Percentiles rank a stretch among this genome's conserved stretches.
These are phyloP conservation scores for Boletus fagicola DNA, from an alignment of 768 basidiomycete genomes.

Conservation along the genomic window DNA sequence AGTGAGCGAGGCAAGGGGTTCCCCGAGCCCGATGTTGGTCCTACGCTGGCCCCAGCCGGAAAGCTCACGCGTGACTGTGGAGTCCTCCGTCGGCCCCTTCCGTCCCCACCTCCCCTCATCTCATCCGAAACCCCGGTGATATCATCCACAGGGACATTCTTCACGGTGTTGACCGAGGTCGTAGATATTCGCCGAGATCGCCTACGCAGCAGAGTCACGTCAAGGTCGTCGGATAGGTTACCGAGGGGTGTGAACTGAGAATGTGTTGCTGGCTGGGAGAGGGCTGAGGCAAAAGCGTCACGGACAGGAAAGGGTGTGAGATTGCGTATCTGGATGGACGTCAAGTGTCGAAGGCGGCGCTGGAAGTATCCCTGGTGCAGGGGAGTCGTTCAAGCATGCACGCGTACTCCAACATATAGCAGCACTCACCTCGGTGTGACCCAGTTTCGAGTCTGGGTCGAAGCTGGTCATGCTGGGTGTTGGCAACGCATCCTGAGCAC, in stretches of 20 bases:
- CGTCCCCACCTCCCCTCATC: constrained; percentile 28
- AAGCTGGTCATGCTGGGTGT: constrained; percentile 17
- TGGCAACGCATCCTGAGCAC: constrained; percentile 16
- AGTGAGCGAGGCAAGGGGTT: constrained; percentile 18
- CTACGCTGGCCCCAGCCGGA: constrained; percentile 24
- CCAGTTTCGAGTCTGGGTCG: constrained; percentile 11
- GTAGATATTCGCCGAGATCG: constrained; percentile 61
- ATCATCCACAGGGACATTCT: constrained; percentile 47
- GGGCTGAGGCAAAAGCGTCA: constrained; percentile 69
- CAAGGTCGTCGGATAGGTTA: constrained; percentile 68
- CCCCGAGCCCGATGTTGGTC: constrained; percentile 7
- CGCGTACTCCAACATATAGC: neutral
- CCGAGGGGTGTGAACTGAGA: constrained; percentile 58
- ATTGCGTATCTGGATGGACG: constrained; percentile 72
- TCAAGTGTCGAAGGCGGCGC: constrained; percentile 73
- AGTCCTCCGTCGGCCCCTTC: constrained; percentile 40
- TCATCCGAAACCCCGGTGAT: constrained; percentile 29
- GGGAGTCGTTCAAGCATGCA: neutral
- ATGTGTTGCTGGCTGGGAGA: constrained; percentile 63
- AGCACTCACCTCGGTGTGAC: constrained; percentile 16
- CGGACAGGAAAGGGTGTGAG: constrained; percentile 82
- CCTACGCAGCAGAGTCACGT: constrained; percentile 56
- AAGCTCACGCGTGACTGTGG: constrained; percentile 47
- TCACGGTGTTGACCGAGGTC: constrained; percentile 51
- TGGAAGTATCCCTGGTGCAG: constrained; percentile 34